phyloP scores from a whole-genome alignment of 2,329 filamentous ascomycete genomes.

The Coniosporium tulheliwenetii region DNA sequence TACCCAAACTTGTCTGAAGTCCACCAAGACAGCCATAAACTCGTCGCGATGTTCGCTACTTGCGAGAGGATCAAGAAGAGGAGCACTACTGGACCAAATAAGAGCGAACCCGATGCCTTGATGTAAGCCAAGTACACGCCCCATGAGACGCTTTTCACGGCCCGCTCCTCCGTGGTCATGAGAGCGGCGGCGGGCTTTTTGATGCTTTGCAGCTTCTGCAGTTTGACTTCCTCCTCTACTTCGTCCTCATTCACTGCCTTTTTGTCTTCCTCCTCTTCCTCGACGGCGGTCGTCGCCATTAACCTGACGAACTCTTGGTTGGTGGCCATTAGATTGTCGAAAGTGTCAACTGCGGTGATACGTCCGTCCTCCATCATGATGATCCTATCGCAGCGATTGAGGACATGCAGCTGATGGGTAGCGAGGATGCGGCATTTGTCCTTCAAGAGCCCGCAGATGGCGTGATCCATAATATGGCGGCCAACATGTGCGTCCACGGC shows the following conservation, averaged over 20 bases:
- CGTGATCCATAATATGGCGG: constrained; percentile 73
- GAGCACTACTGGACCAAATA: constrained; percentile 50
- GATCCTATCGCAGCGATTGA: constrained; percentile 80
- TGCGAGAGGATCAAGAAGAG: constrained; percentile 56
- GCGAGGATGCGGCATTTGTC: constrained; percentile 84
- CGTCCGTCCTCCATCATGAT: constrained; percentile 82
- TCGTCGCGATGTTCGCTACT: constrained; percentile 73
- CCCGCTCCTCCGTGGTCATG: constrained; percentile 62
- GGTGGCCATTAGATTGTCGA: constrained; percentile 68
- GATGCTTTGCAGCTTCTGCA: constrained; percentile 36
- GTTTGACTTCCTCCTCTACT: constrained; percentile 41
- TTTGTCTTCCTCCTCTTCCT: constrained; percentile 33
- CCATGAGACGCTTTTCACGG: constrained; percentile 64
- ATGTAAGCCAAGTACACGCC: constrained; percentile 67
- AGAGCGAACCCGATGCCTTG: constrained; percentile 53
- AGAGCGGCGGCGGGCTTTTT: constrained; percentile 37
- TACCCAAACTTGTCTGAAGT: constrained; percentile 62
- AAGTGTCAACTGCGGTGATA: constrained; percentile 77
- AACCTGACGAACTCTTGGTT: constrained; percentile 66
- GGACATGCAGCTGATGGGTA: constrained; percentile 88
- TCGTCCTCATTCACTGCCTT: constrained; percentile 35
- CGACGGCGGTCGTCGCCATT: constrained; percentile 64
- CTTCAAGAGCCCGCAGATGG: constrained; percentile 75
- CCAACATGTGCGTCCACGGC: constrained; percentile 44
- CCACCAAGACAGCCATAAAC: constrained; percentile 90